Evolutionary conservation across 1,139 yeast species (phyloP).

Genomic region (Scheffersomyces lignicola): DNA sequence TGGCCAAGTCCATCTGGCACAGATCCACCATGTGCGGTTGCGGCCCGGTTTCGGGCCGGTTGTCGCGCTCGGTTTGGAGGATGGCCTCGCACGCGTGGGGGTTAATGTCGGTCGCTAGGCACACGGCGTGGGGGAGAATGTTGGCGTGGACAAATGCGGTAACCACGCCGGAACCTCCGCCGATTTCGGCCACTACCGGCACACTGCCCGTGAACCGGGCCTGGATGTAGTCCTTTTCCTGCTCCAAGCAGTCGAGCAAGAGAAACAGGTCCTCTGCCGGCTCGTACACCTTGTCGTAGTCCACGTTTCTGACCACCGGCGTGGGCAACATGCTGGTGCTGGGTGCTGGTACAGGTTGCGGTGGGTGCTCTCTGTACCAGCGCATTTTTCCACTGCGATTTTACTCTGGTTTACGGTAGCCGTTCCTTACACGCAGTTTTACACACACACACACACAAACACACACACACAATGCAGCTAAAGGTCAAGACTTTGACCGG

Average conservation of each 20-base stretch:
- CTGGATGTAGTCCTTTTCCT: conserved; percentile 40
- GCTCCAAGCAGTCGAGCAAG: conserved; percentile 75
- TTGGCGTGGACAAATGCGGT: conserved; percentile 66
- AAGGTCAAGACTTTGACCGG: conserved; percentile 78
- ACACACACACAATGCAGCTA: conserved; percentile 49
- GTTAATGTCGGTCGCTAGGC: conserved; percentile 74
- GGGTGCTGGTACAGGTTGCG: no score
- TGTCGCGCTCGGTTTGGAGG: conserved; percentile 48
- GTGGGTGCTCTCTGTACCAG: no score
- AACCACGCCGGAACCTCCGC: conserved; percentile 89
- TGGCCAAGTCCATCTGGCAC: conserved; percentile 58
- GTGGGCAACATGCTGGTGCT: conserved; percentile 52
- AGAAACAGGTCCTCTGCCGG: conserved; percentile 92
- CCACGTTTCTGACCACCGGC: conserved; percentile 32
- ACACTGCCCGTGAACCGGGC: conserved; percentile 23
- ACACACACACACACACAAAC: no score
- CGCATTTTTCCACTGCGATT: no score
- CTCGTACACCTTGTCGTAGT: conserved; percentile 66
- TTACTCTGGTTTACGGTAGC: no score
- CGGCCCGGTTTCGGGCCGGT: conserved; percentile 26
- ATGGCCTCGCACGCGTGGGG: conserved; percentile 71
- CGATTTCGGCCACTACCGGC: conserved; percentile 79
- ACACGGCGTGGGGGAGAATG: conserved; percentile 51
- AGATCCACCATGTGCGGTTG: conserved; percentile 42
- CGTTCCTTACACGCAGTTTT: no score